These are phyloP conservation scores for Puccinia horiana DNA, from an alignment of 1,284 basidiomycete species.

Conservation along the genomic window DNA sequence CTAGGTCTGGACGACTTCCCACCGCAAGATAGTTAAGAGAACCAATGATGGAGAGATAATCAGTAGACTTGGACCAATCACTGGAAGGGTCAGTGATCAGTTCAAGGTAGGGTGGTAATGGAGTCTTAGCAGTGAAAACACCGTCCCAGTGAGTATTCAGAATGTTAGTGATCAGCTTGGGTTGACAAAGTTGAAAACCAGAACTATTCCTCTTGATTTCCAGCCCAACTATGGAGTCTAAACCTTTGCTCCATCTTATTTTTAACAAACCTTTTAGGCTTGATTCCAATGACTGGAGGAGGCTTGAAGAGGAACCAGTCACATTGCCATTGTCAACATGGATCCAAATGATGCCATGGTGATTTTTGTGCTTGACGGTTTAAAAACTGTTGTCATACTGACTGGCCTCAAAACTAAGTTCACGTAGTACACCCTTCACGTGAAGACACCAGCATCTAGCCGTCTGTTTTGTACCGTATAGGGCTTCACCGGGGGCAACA, in stretches of 20 bases:
- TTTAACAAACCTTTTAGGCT: background rate
- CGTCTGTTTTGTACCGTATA: constrained; percentile 10
- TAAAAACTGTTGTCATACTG: constrained; percentile 4
- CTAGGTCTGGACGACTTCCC: too few species aligned
- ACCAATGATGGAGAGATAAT: too few species aligned
- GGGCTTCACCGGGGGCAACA: background rate
- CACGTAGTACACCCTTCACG: background rate
- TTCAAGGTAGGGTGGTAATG: too few species aligned
- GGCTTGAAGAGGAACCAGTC: background rate
- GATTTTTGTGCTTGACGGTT: background rate
- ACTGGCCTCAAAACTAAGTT: background rate
- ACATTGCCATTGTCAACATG: constrained; percentile 29
- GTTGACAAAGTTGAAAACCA: background rate
- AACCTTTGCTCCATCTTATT: background rate
- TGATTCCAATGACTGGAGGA: background rate
- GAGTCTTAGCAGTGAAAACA: too few species aligned
- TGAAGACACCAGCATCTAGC: constrained; percentile 17
- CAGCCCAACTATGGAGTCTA: constrained; percentile 11
- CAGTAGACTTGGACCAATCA: too few species aligned
- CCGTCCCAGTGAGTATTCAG: too few species aligned
- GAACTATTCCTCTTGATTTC: background rate
- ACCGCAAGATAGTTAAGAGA: too few species aligned
- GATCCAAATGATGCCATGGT: background rate
- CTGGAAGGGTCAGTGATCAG: too few species aligned
- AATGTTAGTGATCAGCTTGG: too few species aligned